Evolutionary conservation across 805 yeast genomes (phyloP).

Genomic region (Nematodospora valgi): DNA sequence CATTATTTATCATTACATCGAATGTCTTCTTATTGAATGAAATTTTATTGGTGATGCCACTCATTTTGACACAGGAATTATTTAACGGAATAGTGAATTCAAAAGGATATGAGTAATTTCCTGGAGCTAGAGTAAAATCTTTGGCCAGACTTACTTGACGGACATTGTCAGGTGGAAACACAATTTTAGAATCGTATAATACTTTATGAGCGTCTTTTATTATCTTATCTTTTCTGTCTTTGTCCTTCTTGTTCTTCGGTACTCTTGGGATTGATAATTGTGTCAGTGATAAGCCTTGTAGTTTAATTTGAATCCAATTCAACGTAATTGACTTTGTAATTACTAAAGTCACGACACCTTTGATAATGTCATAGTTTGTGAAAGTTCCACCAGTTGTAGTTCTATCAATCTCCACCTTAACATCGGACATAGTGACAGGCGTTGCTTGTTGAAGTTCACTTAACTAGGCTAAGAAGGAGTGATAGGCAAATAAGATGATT

Average conservation of each 20-base stretch:
- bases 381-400: conserved; percentile 36
- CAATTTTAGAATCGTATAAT: conserved; percentile 46
- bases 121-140: conserved; percentile 48
- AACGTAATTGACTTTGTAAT: conserved; percentile 42
- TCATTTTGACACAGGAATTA: conserved; percentile 36
- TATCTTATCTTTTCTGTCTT: conserved; percentile 16
- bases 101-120: conserved; percentile 49
- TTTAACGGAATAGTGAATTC: conserved; percentile 42
- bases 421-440: conserved; percentile 15
- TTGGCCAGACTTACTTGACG: conserved; percentile 40
- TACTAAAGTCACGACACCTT: conserved; percentile 38
- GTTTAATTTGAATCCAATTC: conserved; percentile 47
- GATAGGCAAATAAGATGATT: no score
- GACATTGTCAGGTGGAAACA: conserved; percentile 52
- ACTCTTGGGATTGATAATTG: conserved; percentile 27
- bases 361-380: conserved; percentile 44
- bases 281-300: conserved; percentile 47
- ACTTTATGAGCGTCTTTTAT: conserved; percentile 42
- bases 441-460: no score
- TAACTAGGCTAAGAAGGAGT: no score
- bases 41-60: conserved; percentile 32
- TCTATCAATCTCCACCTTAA: conserved; percentile 34
- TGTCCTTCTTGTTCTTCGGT: conserved; percentile 11
- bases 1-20: conserved; percentile 30
- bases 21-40: conserved; percentile 26